phyloP scores from a whole-genome alignment of 371 early-diverging fungal genomes.

The Cokeromyces recurvatus region DNA sequence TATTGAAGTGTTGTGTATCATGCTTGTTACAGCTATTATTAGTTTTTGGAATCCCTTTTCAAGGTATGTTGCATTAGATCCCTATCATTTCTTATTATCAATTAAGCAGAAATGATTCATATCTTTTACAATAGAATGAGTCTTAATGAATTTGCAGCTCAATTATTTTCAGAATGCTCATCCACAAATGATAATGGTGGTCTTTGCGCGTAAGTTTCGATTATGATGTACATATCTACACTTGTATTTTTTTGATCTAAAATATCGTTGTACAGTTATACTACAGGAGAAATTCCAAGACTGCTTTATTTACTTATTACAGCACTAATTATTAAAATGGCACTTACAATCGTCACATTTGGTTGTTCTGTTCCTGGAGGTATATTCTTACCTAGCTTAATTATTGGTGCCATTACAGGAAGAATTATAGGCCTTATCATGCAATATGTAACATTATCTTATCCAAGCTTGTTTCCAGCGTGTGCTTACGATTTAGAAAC shows the following conservation, averaged over 20 bases:
- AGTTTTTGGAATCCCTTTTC: slow-evolving; percentile 76
- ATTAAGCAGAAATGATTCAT: not conserved
- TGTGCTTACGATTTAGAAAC: slow-evolving; percentile 48
- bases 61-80: slow-evolving; percentile 26
- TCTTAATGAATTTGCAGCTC: slow-evolving; percentile 72
- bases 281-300: slow-evolving; percentile 37
- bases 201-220: slow-evolving; percentile 57
- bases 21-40: slow-evolving; percentile 68
- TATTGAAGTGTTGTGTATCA: slow-evolving; percentile 68
- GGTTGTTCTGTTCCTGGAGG: slow-evolving; percentile 88
- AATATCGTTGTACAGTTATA: slow-evolving; percentile 7
- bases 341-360: slow-evolving; percentile 74
- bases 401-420: slow-evolving; percentile 87
- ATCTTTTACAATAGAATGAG: slow-evolving; percentile 41
- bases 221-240: no score
- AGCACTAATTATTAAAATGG: slow-evolving; percentile 62
- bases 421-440: slow-evolving; percentile 87
- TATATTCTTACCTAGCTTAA: slow-evolving; percentile 89
- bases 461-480: slow-evolving; percentile 52
- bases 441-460: slow-evolving; percentile 53
- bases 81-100: no score
- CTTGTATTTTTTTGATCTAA: not conserved
- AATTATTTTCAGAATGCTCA: slow-evolving; percentile 82
- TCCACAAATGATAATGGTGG: slow-evolving; percentile 50
- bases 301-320: slow-evolving; percentile 47